phyloP scores from a whole-genome alignment of 2,329 filamentous ascomycete genomes.

The Microcyclospora pomicola region DNA sequence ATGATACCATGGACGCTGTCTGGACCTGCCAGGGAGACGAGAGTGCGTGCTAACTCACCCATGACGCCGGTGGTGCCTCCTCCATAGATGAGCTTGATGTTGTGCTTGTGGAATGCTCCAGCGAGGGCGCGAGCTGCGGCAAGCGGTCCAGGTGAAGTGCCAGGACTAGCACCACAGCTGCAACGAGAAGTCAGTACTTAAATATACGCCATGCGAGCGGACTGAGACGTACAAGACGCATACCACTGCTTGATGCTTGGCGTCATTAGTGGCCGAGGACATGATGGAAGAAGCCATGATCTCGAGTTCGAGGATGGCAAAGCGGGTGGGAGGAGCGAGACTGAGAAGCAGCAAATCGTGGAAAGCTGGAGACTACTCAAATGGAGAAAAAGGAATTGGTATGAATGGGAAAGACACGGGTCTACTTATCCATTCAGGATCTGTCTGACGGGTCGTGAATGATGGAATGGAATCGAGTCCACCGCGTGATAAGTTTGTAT shows the following conservation, averaged over 20 bases:
- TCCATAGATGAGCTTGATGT: slow-evolving; percentile 81
- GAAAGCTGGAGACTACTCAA: too few relatives aligned
- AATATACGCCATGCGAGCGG: slow-evolving; percentile 2
- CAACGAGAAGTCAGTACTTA: not conserved
- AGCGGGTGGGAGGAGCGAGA: too few relatives aligned
- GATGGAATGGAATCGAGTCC: too few relatives aligned
- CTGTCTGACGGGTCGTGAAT: too few relatives aligned
- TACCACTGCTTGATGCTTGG: slow-evolving; percentile 47
- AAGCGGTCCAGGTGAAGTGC: slow-evolving; percentile 60
- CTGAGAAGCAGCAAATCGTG: too few relatives aligned
- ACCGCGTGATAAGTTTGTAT: too few relatives aligned
- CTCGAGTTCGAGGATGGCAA: not conserved
- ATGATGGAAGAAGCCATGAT: not conserved
- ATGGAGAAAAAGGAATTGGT: too few relatives aligned
- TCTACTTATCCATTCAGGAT: too few relatives aligned
- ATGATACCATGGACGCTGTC: slow-evolving; percentile 84
- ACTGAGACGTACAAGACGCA: slow-evolving; percentile 58
- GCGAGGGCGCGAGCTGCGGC: slow-evolving; percentile 67
- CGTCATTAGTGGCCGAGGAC: not conserved
- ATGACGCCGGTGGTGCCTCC: slow-evolving; percentile 90
- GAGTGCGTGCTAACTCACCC: slow-evolving; percentile 80
- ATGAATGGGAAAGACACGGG: too few relatives aligned
- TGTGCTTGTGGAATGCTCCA: slow-evolving; percentile 55
- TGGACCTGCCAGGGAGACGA: slow-evolving; percentile 71
- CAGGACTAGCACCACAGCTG: slow-evolving; percentile 68